Conservation (phyloP, 1,284 basidiomycete species). For the Trametes hirsuta region DNA sequence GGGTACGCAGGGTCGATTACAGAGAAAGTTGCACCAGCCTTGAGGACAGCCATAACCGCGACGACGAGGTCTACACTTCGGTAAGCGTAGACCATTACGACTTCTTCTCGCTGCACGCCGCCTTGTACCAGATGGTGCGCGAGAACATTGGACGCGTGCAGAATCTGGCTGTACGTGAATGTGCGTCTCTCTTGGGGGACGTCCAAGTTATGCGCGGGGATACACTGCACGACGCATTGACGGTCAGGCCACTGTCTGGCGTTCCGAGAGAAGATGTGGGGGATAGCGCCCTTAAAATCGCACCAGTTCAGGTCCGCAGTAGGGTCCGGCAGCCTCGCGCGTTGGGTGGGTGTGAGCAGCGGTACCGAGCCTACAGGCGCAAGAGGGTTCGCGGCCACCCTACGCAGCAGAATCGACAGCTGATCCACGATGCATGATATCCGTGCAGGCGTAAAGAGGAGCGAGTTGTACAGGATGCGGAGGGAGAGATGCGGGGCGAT, state of each 20-base stretch:
- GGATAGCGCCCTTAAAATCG: slow-evolving; percentile 95
- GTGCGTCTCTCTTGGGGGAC: slow-evolving; percentile 58
- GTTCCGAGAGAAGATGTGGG: slow-evolving; percentile 89
- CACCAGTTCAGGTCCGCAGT: slow-evolving; percentile 94
- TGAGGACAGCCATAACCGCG: slow-evolving; percentile 96
- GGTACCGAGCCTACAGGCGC: slow-evolving; percentile 77
- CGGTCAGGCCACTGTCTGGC: slow-evolving; percentile 77
- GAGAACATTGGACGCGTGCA: slow-evolving; percentile 86
- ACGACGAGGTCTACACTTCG: slow-evolving; percentile 97
- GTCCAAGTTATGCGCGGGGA: slow-evolving; percentile 48
- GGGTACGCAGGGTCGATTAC: slow-evolving; percentile 99
- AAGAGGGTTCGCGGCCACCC: slow-evolving; percentile 66
- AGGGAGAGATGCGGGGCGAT: slow-evolving; percentile 83
- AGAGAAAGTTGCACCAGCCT: slow-evolving; percentile 96
- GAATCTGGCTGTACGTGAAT: slow-evolving; percentile 84
- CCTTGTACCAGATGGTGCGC: slow-evolving; percentile 89
- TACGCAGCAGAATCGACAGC: slow-evolving; percentile 80
- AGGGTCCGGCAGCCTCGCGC: slow-evolving; percentile 80
- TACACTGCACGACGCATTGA: slow-evolving; percentile 82
- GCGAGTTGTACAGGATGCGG: slow-evolving; percentile 92
- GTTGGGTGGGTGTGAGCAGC: slow-evolving; percentile 78
- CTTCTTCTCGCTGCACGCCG: slow-evolving; percentile 92
- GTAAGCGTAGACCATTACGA: slow-evolving; percentile 99
- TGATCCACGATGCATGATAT: slow-evolving; percentile 87
- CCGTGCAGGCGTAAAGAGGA: slow-evolving; percentile 85